Evolutionary conservation across 805 yeast genomes (phyloP), one percentile per base, ranked within the genome.

Genomic region (Pichia insulana): DNA sequence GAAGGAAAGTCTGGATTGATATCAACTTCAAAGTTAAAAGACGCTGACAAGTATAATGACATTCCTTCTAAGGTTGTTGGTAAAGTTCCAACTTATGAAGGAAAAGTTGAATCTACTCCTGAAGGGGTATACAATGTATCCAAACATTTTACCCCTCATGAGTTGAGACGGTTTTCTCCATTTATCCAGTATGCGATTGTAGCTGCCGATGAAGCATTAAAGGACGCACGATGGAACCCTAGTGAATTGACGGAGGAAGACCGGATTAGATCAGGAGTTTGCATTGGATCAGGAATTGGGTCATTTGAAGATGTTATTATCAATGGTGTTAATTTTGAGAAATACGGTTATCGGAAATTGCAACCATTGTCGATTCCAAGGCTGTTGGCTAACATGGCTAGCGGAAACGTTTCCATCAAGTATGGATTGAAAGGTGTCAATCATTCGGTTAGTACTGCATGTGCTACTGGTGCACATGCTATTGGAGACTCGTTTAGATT

Each of bases 381-480:
- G 50, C 62, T 90, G 37, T 67, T 92, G 32, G 74, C 84, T 31
- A 92, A 92, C 58, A 92, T 92, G 97, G 96, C 96, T 0, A 87
- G 89, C 0, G 97, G 97, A 3, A 79, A 87, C 46, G 76, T 92
- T 7, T 82, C 96, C 7, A 89, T 92, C 43, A 71, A 76, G 49
- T 76, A 78, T 52, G 83, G 83, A 1, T 65, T 88, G 32, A 67
- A 73, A 52, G 99, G 98, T 0, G 95, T 96, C 2, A 76, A 84
- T 34, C 96, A 89, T 56, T 68, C 95, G 0, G 92, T 79, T 0
- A 75, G 95, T 2, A 88, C 97, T 0, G 98, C 98, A 1, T 92
- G 99, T 67, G 95, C 99, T 4, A 88, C 98, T 0, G 99, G 99
- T 0, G 74, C 83, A 25, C 94, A 92, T 56, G 74, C 96, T 0